Base-by-base conservation (phyloP, 2,329 filamentous ascomycete genomes). In the Beauveria australis region DNA sequence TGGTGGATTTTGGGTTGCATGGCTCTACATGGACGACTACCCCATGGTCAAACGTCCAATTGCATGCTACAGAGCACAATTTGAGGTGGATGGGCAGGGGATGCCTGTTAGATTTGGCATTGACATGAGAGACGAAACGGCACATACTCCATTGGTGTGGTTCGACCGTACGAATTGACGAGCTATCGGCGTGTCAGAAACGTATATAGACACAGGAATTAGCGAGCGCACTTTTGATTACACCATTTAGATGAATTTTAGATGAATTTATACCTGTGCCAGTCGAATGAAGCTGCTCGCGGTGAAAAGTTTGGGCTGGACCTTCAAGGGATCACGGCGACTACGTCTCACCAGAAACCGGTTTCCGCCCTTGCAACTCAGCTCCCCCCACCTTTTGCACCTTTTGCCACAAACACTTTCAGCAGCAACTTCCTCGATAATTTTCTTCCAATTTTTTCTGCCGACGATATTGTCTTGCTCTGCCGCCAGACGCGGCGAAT, bases 1-100 rank as follows among this genome's bases (percentile, higher is more conserved):
- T 5, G 66, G 64, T 1, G 60, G 61, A 9, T 63, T 48, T 7
- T 69, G 67, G 66, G 59, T 68, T 5, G 64, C 63, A 1, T 67
- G 63, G 63, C 59, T 62, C 51, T 67, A 65, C 43, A 63, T 62
- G 12, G 61, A 63, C 28, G 65, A 66, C 43, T 64, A 63, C 44
- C 54, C 61, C 14, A 63, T 54, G n/a, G 48, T 65, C 3, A 61
- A 54, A 46, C 53, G 65, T 2, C 65, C 63, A 6, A 41, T 10
- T 2, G 59, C 53, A 8, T 66, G 63, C 51, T 65, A 61, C 14
- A 46, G 58, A 30, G 64, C 56, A 1, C 61, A 65, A 51, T 63
- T 53, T 30, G 57, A 46, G 14, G 16, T 60, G 10, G 51, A 54
- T 14, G 19, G 40, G 3, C 9, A 9, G 3, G 58, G 58, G 3